Evolutionary conservation across 1,139 yeast genomes (phyloP), one percentile per base, ranked within the genome.

Genomic region (Kodamaea suecica): DNA sequence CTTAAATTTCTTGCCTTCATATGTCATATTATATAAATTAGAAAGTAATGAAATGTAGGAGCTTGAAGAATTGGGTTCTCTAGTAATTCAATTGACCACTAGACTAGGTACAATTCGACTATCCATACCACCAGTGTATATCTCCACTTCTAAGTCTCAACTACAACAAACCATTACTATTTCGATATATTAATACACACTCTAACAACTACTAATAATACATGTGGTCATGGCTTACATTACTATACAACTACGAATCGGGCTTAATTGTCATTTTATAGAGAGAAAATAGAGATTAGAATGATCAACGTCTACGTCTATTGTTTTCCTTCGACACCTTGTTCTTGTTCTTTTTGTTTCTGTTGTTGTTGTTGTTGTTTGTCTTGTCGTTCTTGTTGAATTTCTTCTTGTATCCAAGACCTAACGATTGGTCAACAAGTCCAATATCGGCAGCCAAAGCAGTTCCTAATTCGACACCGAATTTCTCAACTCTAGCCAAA

Each of bases 391-490:
- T 28, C 39, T 36, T 43, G 31, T 36, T 39, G 33, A 35, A 35
- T 23, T 30, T 43, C 12, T 21, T 27, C 41, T 43, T 50, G 25
- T 41, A 34, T 19, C 44, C 42, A 26, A 42, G 40, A 17, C 44
- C 41, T 49, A 70, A 62, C 20, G 58, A 51, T 13, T 47, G 52
- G 49, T 66, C 70, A 34, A 63, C 71, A 37, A 78, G 55, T 0
- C 88, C 88, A 35, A 83, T 66, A 53, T 82, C 88, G 45, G 64
- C 66, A 23, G 88, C 87, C 45, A 83, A 64, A 6, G 82, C 73
- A 32, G 85, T 79, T 38, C 81, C 81, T 20, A 71, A 59, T 43
- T 81, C 84, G 37, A 87, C 78, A 16, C 97, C 97, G 52, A 87
- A 88, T 65, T 85, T 86, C 54, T 82, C 83, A 44, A 87, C 78